Base-by-base conservation (phyloP, 352 stramenopile species). In the Globisporangium camurandrum region DNA sequence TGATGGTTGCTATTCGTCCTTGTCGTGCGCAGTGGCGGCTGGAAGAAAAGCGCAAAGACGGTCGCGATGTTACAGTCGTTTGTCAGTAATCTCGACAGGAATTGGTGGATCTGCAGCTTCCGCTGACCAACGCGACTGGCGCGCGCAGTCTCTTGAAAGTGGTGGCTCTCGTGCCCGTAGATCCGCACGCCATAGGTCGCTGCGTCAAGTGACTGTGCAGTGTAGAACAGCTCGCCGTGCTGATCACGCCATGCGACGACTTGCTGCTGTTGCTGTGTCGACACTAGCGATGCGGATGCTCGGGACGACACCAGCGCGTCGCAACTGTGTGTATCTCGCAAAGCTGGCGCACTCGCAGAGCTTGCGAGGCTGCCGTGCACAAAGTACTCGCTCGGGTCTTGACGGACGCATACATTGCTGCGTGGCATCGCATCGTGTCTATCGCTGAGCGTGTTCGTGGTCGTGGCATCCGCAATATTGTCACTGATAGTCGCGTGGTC, bases 171-270 rank as follows among this genome's bases (percentile, higher is more conserved):
- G 24, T 73, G 48, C 1, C 52, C 59, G 31, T 74, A 74, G 11
- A 46, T 19, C n/a, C 30, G 31, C 9, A 51, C 24, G 4, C 16
- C 19, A 27, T 36, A 54, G 34, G n/a, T 43, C 14, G 28, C 17
- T 26, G 22, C 6, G 5, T 23, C 46, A 44, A 34, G 0, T 52
- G 59, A 38, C 27, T 64, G 49, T 0, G 56, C 19, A 0, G 53
- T 57, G 51, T 72, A 75, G 31, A 67, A 67, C 28, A 69, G 36
- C 38, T 75, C 63, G 7, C 66, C 60, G 28, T 72, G 59, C 8
- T 56, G 53, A 19, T 59, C 37, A 16, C 54, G 56, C 66, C 66
- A 72, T 17, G 51, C 34, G 22, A 64, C 43, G 31, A 59, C 59
- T 17, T 41, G 58, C 28, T 62, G 45, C 17, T 64, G 23, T 0